Conservation (phyloP, 2,329 filamentous ascomycete genomes). For the Diaporthe eres region DNA sequence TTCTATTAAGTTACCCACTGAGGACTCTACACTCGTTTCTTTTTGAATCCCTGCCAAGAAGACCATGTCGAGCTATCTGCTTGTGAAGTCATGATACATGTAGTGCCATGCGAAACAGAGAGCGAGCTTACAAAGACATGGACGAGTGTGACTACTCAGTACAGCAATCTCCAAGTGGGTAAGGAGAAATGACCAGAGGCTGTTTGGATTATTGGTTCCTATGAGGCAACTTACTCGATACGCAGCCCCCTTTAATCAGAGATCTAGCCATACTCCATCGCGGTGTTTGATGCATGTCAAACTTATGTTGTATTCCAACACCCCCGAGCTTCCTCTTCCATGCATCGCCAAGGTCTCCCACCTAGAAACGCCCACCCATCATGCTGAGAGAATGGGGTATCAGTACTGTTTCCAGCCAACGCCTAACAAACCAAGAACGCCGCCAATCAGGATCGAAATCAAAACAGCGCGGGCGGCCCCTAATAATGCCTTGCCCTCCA, state of each 20-base stretch:
- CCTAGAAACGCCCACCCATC: conserved; percentile 2
- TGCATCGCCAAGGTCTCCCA: neutral
- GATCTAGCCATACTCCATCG: neutral
- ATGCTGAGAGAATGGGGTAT: conserved; percentile 24
- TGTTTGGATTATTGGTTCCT: neutral
- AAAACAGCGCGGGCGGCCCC: neutral
- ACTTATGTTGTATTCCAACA: neutral
- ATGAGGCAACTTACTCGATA: neutral
- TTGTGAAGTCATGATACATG: neutral
- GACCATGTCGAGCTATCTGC: neutral
- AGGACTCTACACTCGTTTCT: neutral
- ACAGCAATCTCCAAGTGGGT: neutral
- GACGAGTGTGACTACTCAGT: neutral
- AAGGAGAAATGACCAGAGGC: neutral
- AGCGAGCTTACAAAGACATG: neutral
- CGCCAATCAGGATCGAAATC: too few relatives aligned
- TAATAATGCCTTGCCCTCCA: neutral
- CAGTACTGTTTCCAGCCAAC: conserved; percentile 19
- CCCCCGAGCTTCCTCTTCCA: neutral
- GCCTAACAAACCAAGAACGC: conserved; percentile 17
- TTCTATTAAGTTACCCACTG: too few relatives aligned
- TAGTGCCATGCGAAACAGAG: neutral
- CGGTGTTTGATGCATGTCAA: neutral
- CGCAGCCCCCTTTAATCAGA: neutral
- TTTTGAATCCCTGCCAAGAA: neutral